Evolutionary conservation across 768 basidiomycete species (phyloP), one percentile per base, ranked within the genome.

Genomic region (Boletales sp.): DNA sequence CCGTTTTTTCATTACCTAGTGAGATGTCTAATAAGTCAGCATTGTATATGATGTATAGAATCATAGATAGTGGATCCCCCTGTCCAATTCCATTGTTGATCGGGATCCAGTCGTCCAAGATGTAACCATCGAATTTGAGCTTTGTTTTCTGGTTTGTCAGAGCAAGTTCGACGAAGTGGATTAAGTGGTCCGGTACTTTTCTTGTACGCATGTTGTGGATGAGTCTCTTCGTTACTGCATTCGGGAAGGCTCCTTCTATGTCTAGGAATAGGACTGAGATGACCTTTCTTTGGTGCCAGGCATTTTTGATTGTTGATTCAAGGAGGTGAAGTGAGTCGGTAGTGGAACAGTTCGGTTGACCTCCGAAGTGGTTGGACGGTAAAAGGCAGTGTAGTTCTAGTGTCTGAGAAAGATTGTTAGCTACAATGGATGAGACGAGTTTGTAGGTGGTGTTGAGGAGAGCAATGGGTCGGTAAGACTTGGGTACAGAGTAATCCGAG

Each of bases 381-480:
- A 52, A 36, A 0, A 47, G 19, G 1, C 29, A 1, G n/a, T 52
- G 19, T 1, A 9, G 11, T 15, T 47, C 30, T 0, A 52, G 15
- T 13, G 34, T 12, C 11, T 29, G n/a, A 5, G 40, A 30, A 0
- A 52, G 27, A 0, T 43, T 30, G 21, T 52, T 37, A 2, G 51
- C 41, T 1, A 47, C n/a, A 0, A 47, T 15, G 0, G 50, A 17
- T 0, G 40, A 34, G 0, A 55, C 47, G 1, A 55, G 17, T 29
- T 56, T 56, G 0, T 27, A 19, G 0, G 29, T 47, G 8, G 45
- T 56, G 30, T 53, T 53, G 1, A 56, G 48, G 0, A 56, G 45
- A 0, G 42, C 39, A 0, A 78, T 73, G 0, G 73, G 76, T 0
- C 68, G 45, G 38, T 72, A 72, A 0, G 73, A 63, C 24, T 68